Conservation (phyloP, 192 early-diverging fungal genomes). For the Blastocladiella britannica region DNA sequence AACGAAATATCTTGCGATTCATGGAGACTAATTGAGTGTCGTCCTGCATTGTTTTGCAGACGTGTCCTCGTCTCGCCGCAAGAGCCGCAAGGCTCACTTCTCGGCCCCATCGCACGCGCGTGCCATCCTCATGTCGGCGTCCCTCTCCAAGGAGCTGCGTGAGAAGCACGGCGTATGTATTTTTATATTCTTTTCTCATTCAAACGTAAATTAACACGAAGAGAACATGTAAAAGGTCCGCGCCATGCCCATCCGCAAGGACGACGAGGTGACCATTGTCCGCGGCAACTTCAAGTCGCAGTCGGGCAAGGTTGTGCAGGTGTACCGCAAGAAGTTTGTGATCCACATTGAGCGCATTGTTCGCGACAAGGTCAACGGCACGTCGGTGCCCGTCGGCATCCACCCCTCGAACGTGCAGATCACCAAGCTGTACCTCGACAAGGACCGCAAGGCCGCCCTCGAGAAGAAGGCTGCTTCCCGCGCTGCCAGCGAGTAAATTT, state of each 20-base stretch:
- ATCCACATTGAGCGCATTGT: constrained; percentile 95
- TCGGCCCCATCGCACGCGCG: constrained; percentile 80
- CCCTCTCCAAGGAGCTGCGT: constrained; percentile 94
- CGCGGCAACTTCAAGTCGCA: constrained; percentile 92
- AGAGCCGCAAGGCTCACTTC: constrained; percentile 98
- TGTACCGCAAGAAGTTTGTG: constrained; percentile 98
- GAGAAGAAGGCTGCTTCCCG: constrained; percentile 58
- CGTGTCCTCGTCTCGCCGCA: constrained; percentile 76
- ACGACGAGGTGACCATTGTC: constrained; percentile 91
- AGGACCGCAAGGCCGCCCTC: constrained; percentile 80
- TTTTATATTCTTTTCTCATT: constrained; percentile 3
- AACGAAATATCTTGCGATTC: too few species aligned
- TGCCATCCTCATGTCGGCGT: constrained; percentile 88
- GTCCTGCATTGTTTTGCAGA: too few species aligned
- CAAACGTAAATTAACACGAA: background rate
- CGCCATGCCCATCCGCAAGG: constrained; percentile 88
- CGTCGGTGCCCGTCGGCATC: constrained; percentile 72
- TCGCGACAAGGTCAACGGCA: constrained; percentile 95
- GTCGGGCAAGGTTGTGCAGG: constrained; percentile 84
- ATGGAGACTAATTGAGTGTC: too few species aligned
- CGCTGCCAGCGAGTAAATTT: constrained; percentile 5
- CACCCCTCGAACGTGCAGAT: constrained; percentile 98
- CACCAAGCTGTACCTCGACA: constrained; percentile 86
- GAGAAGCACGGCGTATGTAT: constrained; percentile 74
- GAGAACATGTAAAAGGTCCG: too few species aligned